phyloP scores from a whole-genome alignment of 192 early-diverging fungal genomes.

The Chytriomyces sp. region DNA sequence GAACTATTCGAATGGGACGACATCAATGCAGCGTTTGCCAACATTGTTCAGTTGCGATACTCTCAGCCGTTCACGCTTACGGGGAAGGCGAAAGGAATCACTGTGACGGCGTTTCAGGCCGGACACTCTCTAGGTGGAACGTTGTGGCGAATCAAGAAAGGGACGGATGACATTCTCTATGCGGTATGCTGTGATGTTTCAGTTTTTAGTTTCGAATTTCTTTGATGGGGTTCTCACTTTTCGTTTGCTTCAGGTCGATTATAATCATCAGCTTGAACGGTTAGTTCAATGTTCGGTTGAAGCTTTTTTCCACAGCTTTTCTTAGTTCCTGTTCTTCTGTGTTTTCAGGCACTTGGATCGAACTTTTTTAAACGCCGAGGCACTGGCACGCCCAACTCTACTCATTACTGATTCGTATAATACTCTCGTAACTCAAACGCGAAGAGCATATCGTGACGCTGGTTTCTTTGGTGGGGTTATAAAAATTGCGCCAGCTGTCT shows the following conservation, averaged over 20 bases:
- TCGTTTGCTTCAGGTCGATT: conserved; percentile 60
- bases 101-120: conserved; percentile 87
- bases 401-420: conserved; percentile 94
- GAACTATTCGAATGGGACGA: conserved; percentile 76
- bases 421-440: conserved; percentile 67
- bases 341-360: conserved; percentile 75
- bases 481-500: background rate
- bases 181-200: conserved; percentile 58
- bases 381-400: conserved; percentile 80
- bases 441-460: conserved; percentile 63
- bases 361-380: conserved; percentile 67
- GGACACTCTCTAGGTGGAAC: conserved; percentile 96
- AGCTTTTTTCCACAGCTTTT: conserved; percentile 21
- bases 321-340: background rate
- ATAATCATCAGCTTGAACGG: conserved; percentile 90
- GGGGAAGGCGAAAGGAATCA: conserved; percentile 83
- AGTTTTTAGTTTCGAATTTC: background rate
- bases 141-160: conserved; percentile 95
- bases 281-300: conserved; percentile 33
- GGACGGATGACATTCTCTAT: conserved; percentile 91
- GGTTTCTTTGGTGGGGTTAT: conserved; percentile 70
- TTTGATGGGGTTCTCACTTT: background rate
- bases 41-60: conserved; percentile 80
- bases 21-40: conserved; percentile 85
- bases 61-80: conserved; percentile 78